A percentile compares a stretch with the other conserved stretches of the same genome.
Evolutionary conservation across 306 rosid genomes (phyloP).

Genomic region (Psophocarpus tetragonolobus): DNA sequence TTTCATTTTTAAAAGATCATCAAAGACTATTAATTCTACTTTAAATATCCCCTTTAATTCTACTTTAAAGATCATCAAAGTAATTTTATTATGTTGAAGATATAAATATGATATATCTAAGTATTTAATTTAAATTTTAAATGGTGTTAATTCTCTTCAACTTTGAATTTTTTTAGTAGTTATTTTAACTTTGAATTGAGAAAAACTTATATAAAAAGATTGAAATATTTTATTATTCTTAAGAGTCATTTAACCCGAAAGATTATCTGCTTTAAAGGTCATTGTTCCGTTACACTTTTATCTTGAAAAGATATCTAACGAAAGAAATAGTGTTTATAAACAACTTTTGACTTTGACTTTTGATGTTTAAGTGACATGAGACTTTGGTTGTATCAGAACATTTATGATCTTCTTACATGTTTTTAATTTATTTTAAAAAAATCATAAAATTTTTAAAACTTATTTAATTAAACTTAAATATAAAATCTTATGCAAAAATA

Average conservation of each 20-base stretch:
- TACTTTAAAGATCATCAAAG: too few relatives aligned
- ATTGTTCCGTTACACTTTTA: too few relatives aligned
- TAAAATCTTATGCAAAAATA: background rate
- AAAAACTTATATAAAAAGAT: background rate
- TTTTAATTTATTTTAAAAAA: background rate
- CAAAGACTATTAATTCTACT: too few relatives aligned
- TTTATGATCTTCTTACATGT: background rate
- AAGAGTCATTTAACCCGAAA: too few relatives aligned
- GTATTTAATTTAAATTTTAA: background rate
- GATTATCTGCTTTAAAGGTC: too few relatives aligned
- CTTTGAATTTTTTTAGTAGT: background rate
- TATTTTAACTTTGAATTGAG: background rate
- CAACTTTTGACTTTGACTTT: too few relatives aligned
- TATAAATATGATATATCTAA: background rate
- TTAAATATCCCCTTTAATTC: too few relatives aligned
- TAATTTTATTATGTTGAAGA: background rate
- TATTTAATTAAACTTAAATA: background rate
- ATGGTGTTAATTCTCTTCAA: background rate
- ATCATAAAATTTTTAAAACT: background rate
- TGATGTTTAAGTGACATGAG: too few relatives aligned
- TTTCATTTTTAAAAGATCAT: background rate
- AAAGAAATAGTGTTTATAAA: too few relatives aligned
- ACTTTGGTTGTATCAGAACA: too few relatives aligned
- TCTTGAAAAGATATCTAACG: too few relatives aligned
- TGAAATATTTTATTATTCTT: too few relatives aligned